A percentile compares a stretch with the other conserved stretches of the same genome.
These are phyloP conservation scores for Arthrobotrys entomopaga DNA, from an alignment of 2,329 filamentous ascomycete species.

Conservation along the genomic window DNA sequence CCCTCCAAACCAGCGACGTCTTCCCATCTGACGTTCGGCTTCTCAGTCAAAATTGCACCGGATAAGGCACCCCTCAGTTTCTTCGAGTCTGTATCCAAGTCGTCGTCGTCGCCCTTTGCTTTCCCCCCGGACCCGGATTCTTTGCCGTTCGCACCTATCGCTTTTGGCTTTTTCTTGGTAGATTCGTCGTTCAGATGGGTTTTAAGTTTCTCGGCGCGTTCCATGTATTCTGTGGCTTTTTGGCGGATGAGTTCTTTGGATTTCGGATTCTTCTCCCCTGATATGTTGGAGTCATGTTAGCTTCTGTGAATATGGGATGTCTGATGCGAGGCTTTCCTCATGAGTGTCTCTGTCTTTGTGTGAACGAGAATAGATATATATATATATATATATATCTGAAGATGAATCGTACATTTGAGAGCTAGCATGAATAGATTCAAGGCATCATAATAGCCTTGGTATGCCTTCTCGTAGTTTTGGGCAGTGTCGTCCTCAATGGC, in stretches of 20 bases:
- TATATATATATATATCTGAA: too few relatives aligned
- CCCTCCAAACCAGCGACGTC: conserved; percentile 94
- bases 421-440: conserved; percentile 99
- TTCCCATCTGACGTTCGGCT: conserved; percentile 97
- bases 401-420: conserved; percentile 75
- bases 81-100: conserved; percentile 87
- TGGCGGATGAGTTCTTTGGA: conserved; percentile 97
- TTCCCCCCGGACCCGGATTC: conserved; percentile 67
- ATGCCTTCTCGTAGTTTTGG: conserved; percentile 96
- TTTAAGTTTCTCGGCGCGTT: conserved; percentile 97
- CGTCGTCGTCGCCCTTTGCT: conserved; percentile 72
- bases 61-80: conserved; percentile 90
- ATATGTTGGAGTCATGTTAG: neutral
- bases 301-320: conserved; percentile 56
- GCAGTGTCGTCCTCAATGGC: conserved; percentile 96
- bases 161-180: conserved; percentile 66
- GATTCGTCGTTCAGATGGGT: conserved; percentile 82
- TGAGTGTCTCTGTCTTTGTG: conserved; percentile 27
- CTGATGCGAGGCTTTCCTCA: neutral
- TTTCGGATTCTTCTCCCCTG: conserved; percentile 90
- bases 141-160: conserved; percentile 66
- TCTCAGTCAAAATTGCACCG: conserved; percentile 91
- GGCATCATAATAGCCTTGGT: conserved; percentile 92
- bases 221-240: conserved; percentile 97
- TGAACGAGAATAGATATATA: too few relatives aligned